These are phyloP conservation scores for Boeremia lycopersici DNA, from an alignment of 2,329 filamentous ascomycete genomes.

Conservation along the genomic window DNA sequence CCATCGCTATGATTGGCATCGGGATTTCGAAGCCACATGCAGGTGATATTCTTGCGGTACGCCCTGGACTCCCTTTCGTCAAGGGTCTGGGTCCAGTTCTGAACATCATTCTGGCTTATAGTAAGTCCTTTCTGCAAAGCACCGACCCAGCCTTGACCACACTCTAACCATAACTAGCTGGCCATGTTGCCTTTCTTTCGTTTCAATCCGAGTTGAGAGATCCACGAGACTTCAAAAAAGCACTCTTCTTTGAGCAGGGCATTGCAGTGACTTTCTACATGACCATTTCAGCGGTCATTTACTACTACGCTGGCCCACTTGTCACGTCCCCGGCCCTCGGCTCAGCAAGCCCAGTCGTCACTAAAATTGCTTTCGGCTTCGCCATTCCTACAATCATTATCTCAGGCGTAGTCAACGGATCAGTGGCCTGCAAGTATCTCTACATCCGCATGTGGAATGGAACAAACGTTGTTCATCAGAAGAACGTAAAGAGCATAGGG, in stretches of 20 bases:
- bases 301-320: constrained; percentile 66
- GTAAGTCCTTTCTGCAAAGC: constrained; percentile 34
- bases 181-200: constrained; percentile 71
- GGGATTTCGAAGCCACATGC: constrained; percentile 57
- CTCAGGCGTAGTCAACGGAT: constrained; percentile 72
- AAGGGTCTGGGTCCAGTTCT: constrained; percentile 39
- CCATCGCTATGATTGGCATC: constrained; percentile 70
- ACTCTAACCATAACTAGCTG: constrained; percentile 41
- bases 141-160: not conserved
- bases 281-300: constrained; percentile 70
- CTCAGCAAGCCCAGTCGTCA: constrained; percentile 61
- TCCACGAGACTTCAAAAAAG: constrained; percentile 66
- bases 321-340: constrained; percentile 71
- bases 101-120: constrained; percentile 76
- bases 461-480: constrained; percentile 51
- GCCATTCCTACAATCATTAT: constrained; percentile 74
- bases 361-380: constrained; percentile 71
- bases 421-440: constrained; percentile 69
- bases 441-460: constrained; percentile 68
- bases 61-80: constrained; percentile 27
- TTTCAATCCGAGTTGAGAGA: constrained; percentile 69
- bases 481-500: constrained; percentile 34
- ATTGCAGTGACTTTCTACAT: constrained; percentile 68
- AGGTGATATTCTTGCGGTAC: constrained; percentile 34
- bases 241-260: constrained; percentile 66